These are phyloP conservation scores for Knufia fluminis DNA, from an alignment of 2,329 filamentous ascomycete genomes.

Conservation along the genomic window DNA sequence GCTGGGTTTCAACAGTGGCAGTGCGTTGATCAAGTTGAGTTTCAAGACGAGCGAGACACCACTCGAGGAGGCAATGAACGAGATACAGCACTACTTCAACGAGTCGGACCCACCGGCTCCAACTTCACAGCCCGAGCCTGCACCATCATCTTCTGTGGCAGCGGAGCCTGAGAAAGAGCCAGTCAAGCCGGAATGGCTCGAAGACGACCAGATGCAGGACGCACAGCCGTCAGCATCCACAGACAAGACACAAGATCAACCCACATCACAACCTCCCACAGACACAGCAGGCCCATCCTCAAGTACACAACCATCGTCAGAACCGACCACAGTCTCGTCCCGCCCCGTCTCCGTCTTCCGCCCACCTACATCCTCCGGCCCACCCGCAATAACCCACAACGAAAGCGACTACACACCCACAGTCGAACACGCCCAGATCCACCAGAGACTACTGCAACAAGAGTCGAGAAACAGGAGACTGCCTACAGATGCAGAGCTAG, in stretches of 20 bases:
- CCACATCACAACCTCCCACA: conserved; percentile 4
- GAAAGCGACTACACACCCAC: conserved; percentile 74
- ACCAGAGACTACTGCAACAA: conserved; percentile 67
- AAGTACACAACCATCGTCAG: conserved; percentile 10
- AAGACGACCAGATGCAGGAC: conserved; percentile 11
- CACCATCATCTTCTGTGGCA: conserved; percentile 4
- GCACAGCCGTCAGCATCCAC: conserved; percentile 7
- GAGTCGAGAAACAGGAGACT: conserved; percentile 70
- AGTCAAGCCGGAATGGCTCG: conserved; percentile 11
- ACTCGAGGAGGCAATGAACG: conserved; percentile 72
- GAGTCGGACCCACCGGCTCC: conserved; percentile 15
- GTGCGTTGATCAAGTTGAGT: conserved; percentile 64
- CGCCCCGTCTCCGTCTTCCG: conserved; percentile 63
- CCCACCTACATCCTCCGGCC: conserved; percentile 61
- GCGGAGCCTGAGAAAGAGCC: conserved; percentile 11
- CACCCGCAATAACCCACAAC: conserved; percentile 56
- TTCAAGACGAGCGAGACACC: conserved; percentile 70
- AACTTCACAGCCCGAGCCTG: conserved; percentile 20
- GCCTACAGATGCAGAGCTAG: conserved; percentile 72
- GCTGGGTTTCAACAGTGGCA: conserved; percentile 78
- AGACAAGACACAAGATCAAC: background rate
- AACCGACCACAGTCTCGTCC: conserved; percentile 23
- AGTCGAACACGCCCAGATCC: conserved; percentile 72
- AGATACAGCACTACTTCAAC: conserved; percentile 52
- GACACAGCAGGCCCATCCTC: conserved; percentile 11